Percentiles rank a stretch among this genome's conserved stretches.
phyloP scores from a whole-genome alignment of 2,329 filamentous ascomycete genomes.

The Talaromyces verruculosus region DNA sequence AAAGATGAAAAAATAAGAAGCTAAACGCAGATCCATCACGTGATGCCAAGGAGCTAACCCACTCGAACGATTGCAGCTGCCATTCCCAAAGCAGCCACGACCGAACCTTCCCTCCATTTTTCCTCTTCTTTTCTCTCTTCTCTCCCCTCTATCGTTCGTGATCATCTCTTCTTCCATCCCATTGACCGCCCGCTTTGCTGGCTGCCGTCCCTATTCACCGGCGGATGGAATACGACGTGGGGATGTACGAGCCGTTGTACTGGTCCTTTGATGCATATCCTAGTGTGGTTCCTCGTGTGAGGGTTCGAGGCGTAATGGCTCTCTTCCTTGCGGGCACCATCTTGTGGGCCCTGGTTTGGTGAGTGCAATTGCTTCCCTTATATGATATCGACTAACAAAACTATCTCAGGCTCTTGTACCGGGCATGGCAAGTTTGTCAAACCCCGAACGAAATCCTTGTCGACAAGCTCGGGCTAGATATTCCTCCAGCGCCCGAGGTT shows the following conservation, averaged over 20 bases:
- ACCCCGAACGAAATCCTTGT: conserved; percentile 91
- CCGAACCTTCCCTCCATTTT: conserved; percentile 2
- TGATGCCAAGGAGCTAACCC: conserved; percentile 11
- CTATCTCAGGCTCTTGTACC: conserved; percentile 69
- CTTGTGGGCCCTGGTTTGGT: conserved; percentile 53
- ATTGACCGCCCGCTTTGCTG: conserved; percentile 18
- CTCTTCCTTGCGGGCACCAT: conserved; percentile 50
- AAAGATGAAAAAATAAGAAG: neutral
- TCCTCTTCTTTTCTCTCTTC: neutral
- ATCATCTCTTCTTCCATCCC: conserved; percentile 3
- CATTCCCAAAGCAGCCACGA: conserved; percentile 13
- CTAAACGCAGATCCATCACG: conserved; percentile 11
- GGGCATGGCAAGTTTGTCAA: conserved; percentile 83
- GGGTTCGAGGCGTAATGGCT: conserved; percentile 52
- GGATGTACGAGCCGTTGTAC: conserved; percentile 49
- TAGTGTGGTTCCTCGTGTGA: conserved; percentile 46
- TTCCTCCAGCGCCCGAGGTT: conserved; percentile 84
- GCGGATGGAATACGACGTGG: conserved; percentile 36
- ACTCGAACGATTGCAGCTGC: neutral
- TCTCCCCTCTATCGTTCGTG: neutral
- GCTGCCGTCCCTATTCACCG: conserved; percentile 3
- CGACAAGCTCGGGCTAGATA: conserved; percentile 86
- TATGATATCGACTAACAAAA: conserved; percentile 16
- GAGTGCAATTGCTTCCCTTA: conserved; percentile 24
- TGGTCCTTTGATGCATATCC: conserved; percentile 49